These are phyloP conservation scores for Sporopachydermia lactativora DNA, from an alignment of 805 yeast genomes.

Conservation along the genomic window DNA sequence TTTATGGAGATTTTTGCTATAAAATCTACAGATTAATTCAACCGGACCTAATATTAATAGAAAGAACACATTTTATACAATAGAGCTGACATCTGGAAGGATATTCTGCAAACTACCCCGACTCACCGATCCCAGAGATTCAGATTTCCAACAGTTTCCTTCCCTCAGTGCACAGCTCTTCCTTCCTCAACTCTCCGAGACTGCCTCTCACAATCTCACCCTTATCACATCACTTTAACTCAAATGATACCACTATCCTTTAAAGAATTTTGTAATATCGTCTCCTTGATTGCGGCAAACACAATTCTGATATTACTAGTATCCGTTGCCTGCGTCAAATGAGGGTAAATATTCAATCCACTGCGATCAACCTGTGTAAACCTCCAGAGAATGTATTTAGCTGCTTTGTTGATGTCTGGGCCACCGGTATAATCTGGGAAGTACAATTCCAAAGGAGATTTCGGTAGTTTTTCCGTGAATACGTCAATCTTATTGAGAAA, in stretches of 20 bases:
- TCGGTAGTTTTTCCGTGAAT: slow-evolving; percentile 59
- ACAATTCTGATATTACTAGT: slow-evolving; percentile 67
- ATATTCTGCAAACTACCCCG: too few species aligned
- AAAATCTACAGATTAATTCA: too few species aligned
- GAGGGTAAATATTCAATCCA: slow-evolving; percentile 61
- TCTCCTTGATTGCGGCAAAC: slow-evolving; percentile 57
- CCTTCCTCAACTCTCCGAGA: too few species aligned
- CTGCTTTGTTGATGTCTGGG: slow-evolving; percentile 63
- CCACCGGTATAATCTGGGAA: slow-evolving; percentile 82
- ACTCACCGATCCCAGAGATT: too few species aligned
- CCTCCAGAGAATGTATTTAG: slow-evolving; percentile 70
- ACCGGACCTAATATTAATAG: too few species aligned
- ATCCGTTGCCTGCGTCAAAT: slow-evolving; percentile 83
- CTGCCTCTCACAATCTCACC: too few species aligned
- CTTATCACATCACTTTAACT: too few species aligned
- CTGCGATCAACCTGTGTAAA: slow-evolving; percentile 67
- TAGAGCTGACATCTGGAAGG: too few species aligned
- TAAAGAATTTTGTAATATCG: slow-evolving; percentile 48
- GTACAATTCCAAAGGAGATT: slow-evolving; percentile 56
- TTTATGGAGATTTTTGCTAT: too few species aligned
- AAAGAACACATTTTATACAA: too few species aligned
- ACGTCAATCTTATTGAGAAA: slow-evolving; percentile 75
- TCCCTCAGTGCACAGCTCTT: too few species aligned
- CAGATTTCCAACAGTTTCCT: too few species aligned
- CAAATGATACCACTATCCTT: slow-evolving; percentile 50